Evolutionary conservation across 129 eudicot species (phyloP).

Genomic region (Deinandra increscens): DNA sequence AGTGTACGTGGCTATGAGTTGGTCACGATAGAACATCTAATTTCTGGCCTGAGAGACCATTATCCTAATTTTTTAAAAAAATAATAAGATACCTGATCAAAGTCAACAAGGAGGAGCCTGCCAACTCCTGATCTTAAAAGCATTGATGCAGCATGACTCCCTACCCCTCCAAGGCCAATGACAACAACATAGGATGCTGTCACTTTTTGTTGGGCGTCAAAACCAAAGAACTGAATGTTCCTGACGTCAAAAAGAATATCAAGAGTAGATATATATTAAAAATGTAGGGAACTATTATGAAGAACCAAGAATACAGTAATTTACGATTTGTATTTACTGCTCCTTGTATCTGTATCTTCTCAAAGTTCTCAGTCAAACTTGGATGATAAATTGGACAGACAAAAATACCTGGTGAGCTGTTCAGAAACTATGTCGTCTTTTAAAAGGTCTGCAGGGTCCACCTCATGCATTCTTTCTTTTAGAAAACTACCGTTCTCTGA

Average conservation of each 20-base stretch:
- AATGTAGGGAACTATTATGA: neutral
- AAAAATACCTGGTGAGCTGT: slow-evolving; percentile 76
- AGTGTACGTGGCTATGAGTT: neutral
- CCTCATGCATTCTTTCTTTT: slow-evolving; percentile 22
- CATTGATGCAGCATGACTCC: slow-evolving; percentile 99
- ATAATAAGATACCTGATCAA: slow-evolving; percentile 74
- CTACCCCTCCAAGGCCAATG: slow-evolving; percentile 98
- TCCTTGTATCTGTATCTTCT: slow-evolving; percentile 13
- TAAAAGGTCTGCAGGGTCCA: slow-evolving; percentile 45
- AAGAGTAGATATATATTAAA: neutral
- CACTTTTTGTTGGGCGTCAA: slow-evolving; percentile 79
- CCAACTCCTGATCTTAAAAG: slow-evolving; percentile 99
- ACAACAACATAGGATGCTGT: slow-evolving; percentile 79
- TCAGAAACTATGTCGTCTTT: slow-evolving; percentile 89
- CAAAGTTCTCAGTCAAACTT: neutral
- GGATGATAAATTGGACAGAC: slow-evolving; percentile 4
- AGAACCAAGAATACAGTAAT: neutral
- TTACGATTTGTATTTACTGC: neutral
- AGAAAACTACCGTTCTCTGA: slow-evolving; percentile 12
- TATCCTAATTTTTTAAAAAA: neutral
- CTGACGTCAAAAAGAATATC: slow-evolving; percentile 38
- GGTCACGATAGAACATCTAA: neutral
- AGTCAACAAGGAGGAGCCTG: slow-evolving; percentile 92
- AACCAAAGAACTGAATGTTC: slow-evolving; percentile 95
- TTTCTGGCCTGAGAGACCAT: neutral